A percentile compares a stretch with the other conserved stretches of the same genome.
These are phyloP conservation scores for Oxytropis ochrocephala DNA, from an alignment of 306 rosid genomes.

Conservation along the genomic window DNA sequence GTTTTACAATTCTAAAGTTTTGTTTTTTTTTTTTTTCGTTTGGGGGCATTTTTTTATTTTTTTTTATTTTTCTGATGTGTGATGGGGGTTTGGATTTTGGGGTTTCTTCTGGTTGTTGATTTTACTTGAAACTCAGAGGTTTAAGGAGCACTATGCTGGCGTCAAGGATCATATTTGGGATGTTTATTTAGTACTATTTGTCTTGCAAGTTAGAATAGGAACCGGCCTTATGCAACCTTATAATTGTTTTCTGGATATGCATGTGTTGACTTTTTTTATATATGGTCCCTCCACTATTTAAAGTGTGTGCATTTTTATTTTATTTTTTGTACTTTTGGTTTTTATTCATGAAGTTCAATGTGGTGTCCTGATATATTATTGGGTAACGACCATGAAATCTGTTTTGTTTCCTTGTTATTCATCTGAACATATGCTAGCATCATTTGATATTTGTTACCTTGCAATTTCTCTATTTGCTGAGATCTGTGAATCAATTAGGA, in stretches of 20 bases:
- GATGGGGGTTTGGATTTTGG: background rate
- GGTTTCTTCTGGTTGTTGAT: background rate
- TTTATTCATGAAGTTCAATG: background rate
- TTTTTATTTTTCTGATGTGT: too few species aligned
- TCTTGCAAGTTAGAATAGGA: background rate
- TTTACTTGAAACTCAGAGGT: background rate
- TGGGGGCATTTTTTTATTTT: background rate
- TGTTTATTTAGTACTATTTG: background rate
- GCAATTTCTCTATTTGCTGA: background rate
- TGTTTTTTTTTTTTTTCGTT: background rate
- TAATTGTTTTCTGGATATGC: background rate
- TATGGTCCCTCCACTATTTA: background rate
- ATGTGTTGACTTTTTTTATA: constrained; percentile 16
- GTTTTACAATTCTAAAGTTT: constrained; percentile 6
- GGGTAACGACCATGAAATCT: background rate
- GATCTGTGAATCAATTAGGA: background rate
- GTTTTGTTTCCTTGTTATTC: background rate
- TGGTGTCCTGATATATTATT: background rate
- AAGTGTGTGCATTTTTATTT: background rate
- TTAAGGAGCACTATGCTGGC: background rate
- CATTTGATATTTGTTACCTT: background rate
- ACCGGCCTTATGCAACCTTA: background rate
- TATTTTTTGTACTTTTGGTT: background rate
- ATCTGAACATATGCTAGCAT: too few species aligned
- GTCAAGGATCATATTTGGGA: constrained; percentile 8